Base-by-base conservation (phyloP, 2,329 filamentous ascomycete genomes). In the Ophiocordyceps camponoti-floridani region DNA sequence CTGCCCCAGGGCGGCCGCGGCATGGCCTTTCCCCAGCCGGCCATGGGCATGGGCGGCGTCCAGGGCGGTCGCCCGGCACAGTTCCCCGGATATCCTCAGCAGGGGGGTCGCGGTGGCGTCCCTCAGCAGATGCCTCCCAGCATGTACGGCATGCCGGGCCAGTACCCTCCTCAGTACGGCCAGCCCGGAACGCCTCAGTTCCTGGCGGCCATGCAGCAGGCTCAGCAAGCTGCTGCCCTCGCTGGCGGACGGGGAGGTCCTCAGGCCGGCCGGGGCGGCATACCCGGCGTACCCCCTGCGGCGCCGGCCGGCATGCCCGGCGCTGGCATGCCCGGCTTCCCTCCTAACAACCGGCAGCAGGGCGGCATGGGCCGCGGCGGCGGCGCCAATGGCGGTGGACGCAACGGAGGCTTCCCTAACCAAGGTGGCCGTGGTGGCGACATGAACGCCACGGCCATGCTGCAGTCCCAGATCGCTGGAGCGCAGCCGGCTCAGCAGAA, bases 51-150 rank as follows among this genome's bases (percentile, higher is more conserved):
- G 61, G 82, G 84, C 47, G 76, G 73, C 55, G 79, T 80, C 53
- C 85, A 86, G 60, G 82, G 77, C 54, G 84, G 84, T 55, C 86
- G 88, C 55, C 85, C 85, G 51, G 83, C 81, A 54, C 86, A 91
- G 61, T 94, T 88, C 73, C 79, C 84, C 50, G 80, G 76, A 45
- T 91, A 89, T 68, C 81, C 77, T 57, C 86, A 91, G 63, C 83
- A 86, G 64, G 85, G 83, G 54, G 87, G 88, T 52, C 88, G 89
- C 62, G 88, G 87, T 52, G 85, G 79, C 52, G 81, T 84, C 54
- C 82, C 82, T 54, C 87, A 91, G 66, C 84, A 88, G 67, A 76
- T 95, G 52, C 85, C 86, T 47, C 84, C 86, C 50, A 84, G 81
- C 69, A 81, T 87, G 69, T 95, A 93, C 65, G 78, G 76, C 52